Base-by-base conservation (phyloP, 805 yeast species). In the Cyberlindnera suaveolens region DNA sequence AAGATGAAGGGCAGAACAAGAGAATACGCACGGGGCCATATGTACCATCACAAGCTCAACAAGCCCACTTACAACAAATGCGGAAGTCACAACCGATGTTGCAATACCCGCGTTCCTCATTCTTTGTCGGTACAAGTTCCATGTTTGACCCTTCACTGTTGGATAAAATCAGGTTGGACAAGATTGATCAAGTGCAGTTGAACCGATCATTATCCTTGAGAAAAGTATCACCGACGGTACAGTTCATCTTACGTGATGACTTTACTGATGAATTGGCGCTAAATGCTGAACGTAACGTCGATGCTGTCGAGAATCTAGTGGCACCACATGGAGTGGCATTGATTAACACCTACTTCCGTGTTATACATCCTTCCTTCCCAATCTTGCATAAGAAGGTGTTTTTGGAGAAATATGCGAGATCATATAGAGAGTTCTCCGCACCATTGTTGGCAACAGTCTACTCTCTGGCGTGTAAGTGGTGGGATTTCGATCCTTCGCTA, bases 361-460 rank as follows among this genome's bases (percentile, higher is more conserved):
- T 85, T 15, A 80, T 90, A 30, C 98, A 91, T 57, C 97, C 97
- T 0, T 80, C 87, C 3, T 87, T 87, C 63, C 99, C 98, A 0
- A 82, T 91, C 10, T 64, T 91, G 40, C 97, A 93, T 63, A 91
- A 89, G 57, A 80, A 84, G 54, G 96, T 91, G 6, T 93, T 91
- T 54, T 58, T 91, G 48, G 98, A 91, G 55, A 91, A 91, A 60
- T 91, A 90, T 60, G 70, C 90, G 2, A 69, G 98, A 43, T 88
- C 97, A 1, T 95, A 88, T 60, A 74, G 96, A 38, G 98, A 91
- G 62, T 80, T 91, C 54, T 80, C 93, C 42, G 95, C 97, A 0
- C 95, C 97, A 0, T 64, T 91, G 39, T 66, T 91, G 38, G 97
- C 97, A 0, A 85, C 96, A 0, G 96, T 91, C 1, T 91, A 91